Conservation (phyloP, 805 yeast genomes). For the Sungouiozyma intestinalis region DNA sequence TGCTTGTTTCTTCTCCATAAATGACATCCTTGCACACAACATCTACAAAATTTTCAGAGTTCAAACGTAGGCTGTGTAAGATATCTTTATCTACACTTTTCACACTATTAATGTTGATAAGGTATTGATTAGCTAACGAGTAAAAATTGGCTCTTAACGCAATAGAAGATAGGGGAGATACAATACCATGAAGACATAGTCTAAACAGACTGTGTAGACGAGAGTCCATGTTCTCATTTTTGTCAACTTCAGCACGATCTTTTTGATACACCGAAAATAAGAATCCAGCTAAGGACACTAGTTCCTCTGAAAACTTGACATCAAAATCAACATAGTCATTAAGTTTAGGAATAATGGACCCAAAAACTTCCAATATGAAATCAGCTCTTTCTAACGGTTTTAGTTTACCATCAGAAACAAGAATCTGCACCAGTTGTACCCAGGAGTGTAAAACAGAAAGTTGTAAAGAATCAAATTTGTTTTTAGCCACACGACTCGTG, state of each 20-base stretch:
- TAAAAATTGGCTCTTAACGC: slow-evolving; percentile 70
- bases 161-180: slow-evolving; percentile 57
- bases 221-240: slow-evolving; percentile 34
- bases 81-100: slow-evolving; percentile 37
- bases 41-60: slow-evolving; percentile 54
- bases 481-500: slow-evolving; percentile 36
- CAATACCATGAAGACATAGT: slow-evolving; percentile 64
- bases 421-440: slow-evolving; percentile 68
- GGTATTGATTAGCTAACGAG: slow-evolving; percentile 55
- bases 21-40: slow-evolving; percentile 69
- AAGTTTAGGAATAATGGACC: slow-evolving; percentile 63
- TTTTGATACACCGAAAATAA: slow-evolving; percentile 53
- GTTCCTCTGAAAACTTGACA: slow-evolving; percentile 57
- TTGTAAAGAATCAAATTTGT: slow-evolving; percentile 42
- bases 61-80: slow-evolving; percentile 40
- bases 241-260: slow-evolving; percentile 29
- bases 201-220: slow-evolving; percentile 61
- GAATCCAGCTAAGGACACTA: slow-evolving; percentile 65
- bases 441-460: slow-evolving; percentile 65
- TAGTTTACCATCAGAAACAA: slow-evolving; percentile 53
- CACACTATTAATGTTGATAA: slow-evolving; percentile 40
- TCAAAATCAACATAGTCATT: slow-evolving; percentile 63
- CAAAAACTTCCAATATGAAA: slow-evolving; percentile 69
- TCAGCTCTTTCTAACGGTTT: slow-evolving; percentile 37
- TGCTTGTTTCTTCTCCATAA: slow-evolving; percentile 63